Conservation (phyloP, 139 green algal genomes). For the Chlorella vulgaris region DNA sequence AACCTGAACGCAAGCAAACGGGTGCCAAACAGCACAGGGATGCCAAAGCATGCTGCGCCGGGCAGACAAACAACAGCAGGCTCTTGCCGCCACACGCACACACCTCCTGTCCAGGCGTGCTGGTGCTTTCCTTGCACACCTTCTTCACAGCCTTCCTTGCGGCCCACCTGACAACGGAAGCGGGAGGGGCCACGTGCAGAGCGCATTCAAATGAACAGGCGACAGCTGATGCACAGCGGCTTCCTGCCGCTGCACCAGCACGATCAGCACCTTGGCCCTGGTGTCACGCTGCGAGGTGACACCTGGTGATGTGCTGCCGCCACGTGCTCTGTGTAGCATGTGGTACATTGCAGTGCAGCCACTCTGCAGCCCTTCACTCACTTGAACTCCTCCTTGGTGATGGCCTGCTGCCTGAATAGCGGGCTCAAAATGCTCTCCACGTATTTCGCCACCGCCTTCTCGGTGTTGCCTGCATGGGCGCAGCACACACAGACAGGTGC, state of each 20-base stretch:
- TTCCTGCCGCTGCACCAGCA: background rate
- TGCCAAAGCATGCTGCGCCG: too few species aligned
- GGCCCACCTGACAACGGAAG: background rate
- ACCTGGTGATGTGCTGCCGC: too few species aligned
- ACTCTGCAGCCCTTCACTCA: slow-evolving; percentile 7
- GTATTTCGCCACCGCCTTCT: background rate
- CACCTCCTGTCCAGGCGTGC: background rate
- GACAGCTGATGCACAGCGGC: background rate
- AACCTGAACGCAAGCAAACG: too few species aligned
- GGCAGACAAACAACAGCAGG: too few species aligned
- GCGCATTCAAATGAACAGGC: background rate
- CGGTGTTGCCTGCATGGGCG: background rate
- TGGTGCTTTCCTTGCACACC: slow-evolving; percentile 10
- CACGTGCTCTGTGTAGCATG: too few species aligned
- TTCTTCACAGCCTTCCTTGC: slow-evolving; percentile 36
- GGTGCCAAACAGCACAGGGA: too few species aligned
- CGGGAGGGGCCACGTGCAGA: too few species aligned
- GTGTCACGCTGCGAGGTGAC: too few species aligned
- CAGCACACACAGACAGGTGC: background rate
- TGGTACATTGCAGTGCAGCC: too few species aligned
- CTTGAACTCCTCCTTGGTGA: slow-evolving; percentile 65
- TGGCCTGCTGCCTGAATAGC: slow-evolving; percentile 36
- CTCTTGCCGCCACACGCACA: background rate
- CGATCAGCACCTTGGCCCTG: too few species aligned
- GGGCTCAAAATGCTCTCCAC: slow-evolving; percentile 40